These are phyloP conservation scores for Triticum timopheevii DNA, from an alignment of 176 grass and related monocot genomes.

Conservation along the genomic window DNA sequence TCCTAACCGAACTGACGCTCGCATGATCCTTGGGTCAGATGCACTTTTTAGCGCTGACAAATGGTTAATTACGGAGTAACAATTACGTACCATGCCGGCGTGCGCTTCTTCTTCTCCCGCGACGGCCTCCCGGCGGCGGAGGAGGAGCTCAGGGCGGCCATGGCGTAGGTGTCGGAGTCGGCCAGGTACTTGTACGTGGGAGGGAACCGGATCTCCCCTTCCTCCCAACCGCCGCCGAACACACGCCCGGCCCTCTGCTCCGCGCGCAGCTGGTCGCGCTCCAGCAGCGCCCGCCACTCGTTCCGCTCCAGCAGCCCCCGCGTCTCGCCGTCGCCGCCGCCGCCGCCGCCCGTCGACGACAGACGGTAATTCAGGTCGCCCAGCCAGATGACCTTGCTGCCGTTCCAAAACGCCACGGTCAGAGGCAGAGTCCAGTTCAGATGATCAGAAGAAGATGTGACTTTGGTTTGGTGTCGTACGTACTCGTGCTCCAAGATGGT, in stretches of 20 bases:
- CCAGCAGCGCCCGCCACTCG: constrained; percentile 64
- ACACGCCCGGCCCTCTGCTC: constrained; percentile 71
- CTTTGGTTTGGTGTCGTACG: background rate
- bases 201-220: constrained; percentile 74
- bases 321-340: constrained; percentile 2
- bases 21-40: background rate
- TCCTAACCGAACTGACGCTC: background rate
- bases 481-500: constrained; percentile 95
- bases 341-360: background rate
- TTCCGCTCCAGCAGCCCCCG: constrained; percentile 48
- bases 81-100: constrained; percentile 77
- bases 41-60: background rate
- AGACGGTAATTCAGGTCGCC: constrained; percentile 92
- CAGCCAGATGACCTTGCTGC: constrained; percentile 84
- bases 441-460: background rate
- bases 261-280: constrained; percentile 68
- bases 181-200: constrained; percentile 89
- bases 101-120: constrained; percentile 60
- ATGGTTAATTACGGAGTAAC: no score
- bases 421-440: background rate
- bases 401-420: background rate
- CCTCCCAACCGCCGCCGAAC: constrained; percentile 80
- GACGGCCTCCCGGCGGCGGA: constrained; percentile 26
- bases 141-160: constrained; percentile 19
- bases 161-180: constrained; percentile 75